Evolutionary conservation across 805 yeast species (phyloP).

Genomic region (Myxozyma lipomycoides): DNA sequence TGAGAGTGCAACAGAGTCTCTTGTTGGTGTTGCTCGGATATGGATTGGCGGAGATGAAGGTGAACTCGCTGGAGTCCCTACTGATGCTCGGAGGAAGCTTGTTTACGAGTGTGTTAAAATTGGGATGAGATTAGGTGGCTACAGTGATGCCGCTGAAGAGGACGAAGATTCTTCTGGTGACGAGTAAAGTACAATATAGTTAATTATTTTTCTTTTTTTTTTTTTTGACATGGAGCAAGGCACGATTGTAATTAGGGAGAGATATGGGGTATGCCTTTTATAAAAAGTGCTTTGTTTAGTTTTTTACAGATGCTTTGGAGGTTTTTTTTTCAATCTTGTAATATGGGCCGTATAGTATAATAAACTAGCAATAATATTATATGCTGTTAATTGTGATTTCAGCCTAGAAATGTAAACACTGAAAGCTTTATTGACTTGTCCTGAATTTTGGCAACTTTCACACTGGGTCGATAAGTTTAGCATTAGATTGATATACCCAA

Average conservation of each 20-base stretch:
- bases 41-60: constrained; percentile 39
- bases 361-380: too few species aligned
- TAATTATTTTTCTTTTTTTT: background rate
- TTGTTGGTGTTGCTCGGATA: constrained; percentile 28
- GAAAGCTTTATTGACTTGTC: too few species aligned
- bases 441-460: too few species aligned
- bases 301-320: too few species aligned
- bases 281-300: too few species aligned
- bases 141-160: constrained; percentile 20
- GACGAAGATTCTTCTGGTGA: constrained; percentile 30
- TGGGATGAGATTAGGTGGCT: constrained; percentile 36
- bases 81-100: constrained; percentile 33
- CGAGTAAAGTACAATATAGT: constrained; percentile 1
- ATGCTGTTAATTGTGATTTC: too few species aligned
- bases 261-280: too few species aligned
- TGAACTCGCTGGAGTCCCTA: constrained; percentile 31
- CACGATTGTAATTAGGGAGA: background rate
- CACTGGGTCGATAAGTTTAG: too few species aligned
- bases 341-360: too few species aligned
- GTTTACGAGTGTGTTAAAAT: constrained; percentile 35
- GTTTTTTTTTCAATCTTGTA: too few species aligned
- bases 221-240: background rate
- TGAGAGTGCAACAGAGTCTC: constrained; percentile 20
- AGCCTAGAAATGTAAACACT: too few species aligned
- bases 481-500: too few species aligned